A percentile compares a stretch with the other conserved stretches of the same genome.
phyloP scores from a whole-genome alignment of 495 filamentous ascomycete genomes.

The Hypoxylon crocopeplum region DNA sequence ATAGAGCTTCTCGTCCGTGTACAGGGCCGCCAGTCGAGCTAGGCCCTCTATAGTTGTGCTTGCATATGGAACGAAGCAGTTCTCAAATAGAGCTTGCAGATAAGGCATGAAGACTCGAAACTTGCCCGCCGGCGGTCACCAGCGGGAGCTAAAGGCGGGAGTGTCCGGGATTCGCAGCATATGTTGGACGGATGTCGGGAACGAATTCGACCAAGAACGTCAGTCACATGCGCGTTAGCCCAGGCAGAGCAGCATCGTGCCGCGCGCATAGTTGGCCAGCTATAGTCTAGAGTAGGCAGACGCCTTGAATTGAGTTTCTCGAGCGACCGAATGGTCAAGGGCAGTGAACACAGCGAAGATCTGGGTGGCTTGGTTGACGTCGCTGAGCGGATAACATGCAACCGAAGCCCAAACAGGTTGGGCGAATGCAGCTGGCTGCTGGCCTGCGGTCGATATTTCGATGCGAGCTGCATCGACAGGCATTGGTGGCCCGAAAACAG shows the following conservation, averaged over 20 bases:
- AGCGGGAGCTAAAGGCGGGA: constrained; percentile 37
- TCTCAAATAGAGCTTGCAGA: too few relatives aligned
- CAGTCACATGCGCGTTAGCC: constrained; percentile 9
- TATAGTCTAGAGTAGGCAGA: too few relatives aligned
- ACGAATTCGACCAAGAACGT: constrained; percentile 1
- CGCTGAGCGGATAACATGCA: constrained; percentile 27
- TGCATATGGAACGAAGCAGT: too few relatives aligned
- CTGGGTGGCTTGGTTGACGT: constrained; percentile 23
- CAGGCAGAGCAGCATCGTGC: too few relatives aligned
- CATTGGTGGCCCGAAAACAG: constrained; percentile 20
- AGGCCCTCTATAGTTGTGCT: too few relatives aligned
- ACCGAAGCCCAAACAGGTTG: constrained; percentile 32
- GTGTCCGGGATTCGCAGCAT: constrained; percentile 25
- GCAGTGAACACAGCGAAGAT: constrained; percentile 23
- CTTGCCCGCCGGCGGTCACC: too few relatives aligned
- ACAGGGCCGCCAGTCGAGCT: too few relatives aligned
- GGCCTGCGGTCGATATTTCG: constrained; percentile 16
- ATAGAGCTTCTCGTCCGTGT: not conserved
- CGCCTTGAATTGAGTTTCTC: constrained; percentile 8
- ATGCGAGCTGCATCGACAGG: constrained; percentile 23
- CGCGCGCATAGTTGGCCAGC: too few relatives aligned
- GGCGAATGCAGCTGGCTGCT: constrained; percentile 26
- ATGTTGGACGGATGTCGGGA: constrained; percentile 27
- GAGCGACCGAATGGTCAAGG: constrained; percentile 4
- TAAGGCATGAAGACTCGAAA: too few relatives aligned